These are phyloP conservation scores for Stenogyne calaminthoides DNA, from an alignment of 305 asterid species.

Conservation along the genomic window DNA sequence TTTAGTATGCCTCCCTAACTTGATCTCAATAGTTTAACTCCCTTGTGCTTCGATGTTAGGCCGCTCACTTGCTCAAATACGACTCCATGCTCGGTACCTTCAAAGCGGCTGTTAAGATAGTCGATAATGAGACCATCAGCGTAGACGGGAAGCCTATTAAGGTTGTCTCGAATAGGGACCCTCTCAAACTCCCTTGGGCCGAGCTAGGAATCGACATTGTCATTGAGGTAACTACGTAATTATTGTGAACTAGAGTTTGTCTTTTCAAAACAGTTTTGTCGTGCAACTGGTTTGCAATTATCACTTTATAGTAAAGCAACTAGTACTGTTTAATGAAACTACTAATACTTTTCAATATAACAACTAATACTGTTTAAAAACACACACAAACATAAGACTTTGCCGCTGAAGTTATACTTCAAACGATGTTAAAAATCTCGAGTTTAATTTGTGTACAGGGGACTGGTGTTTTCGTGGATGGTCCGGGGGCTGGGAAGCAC, in stretches of 20 bases:
- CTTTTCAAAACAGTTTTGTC: not conserved
- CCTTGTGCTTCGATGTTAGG: constrained; percentile 44
- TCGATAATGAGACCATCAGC: constrained; percentile 82
- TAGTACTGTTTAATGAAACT: too few relatives aligned
- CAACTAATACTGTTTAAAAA: too few relatives aligned
- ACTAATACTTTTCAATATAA: too few relatives aligned
- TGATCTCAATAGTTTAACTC: constrained; percentile 9
- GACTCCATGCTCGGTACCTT: constrained; percentile 96
- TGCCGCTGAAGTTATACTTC: not conserved
- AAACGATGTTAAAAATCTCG: not conserved
- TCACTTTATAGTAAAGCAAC: not conserved
- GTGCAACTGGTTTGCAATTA: not conserved
- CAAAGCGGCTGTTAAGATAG: constrained; percentile 85
- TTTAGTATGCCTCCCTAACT: not conserved
- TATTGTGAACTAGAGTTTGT: not conserved
- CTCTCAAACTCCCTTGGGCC: constrained; percentile 96
- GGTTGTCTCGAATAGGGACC: constrained; percentile 91
- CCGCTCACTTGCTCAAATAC: constrained; percentile 90
- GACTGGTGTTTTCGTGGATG: constrained; percentile 92
- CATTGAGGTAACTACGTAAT: constrained; percentile 60
- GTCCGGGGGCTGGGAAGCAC: constrained; percentile 97
- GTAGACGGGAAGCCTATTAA: constrained; percentile 84
- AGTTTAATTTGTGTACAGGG: constrained; percentile 46
- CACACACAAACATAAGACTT: too few relatives aligned
- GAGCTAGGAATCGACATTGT: constrained; percentile 95